These are phyloP conservation scores for Orychophragmus violaceus DNA, from an alignment of 345 rosid genomes.

Conservation along the genomic window DNA sequence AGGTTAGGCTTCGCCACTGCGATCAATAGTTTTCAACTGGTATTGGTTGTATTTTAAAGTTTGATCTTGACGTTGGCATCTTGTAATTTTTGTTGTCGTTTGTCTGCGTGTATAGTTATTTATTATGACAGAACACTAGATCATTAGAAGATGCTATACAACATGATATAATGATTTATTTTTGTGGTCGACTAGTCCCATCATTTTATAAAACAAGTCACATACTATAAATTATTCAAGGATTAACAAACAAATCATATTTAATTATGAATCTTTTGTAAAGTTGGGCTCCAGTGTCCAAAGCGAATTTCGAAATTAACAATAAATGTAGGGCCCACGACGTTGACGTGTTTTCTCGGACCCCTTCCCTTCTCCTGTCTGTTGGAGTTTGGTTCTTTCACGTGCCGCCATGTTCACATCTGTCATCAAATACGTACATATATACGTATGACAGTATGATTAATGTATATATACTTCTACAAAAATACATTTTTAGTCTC, in stretches of 20 bases:
- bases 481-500: too few species aligned
- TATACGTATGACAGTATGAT: constrained; percentile 1
- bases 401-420: constrained; percentile 34
- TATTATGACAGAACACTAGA: constrained; percentile 2
- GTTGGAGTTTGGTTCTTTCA: constrained; percentile 30
- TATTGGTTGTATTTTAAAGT: background rate
- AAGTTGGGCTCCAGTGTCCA: background rate
- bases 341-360: constrained; percentile 23
- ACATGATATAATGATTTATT: background rate
- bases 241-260: constrained; percentile 14
- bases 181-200: background rate
- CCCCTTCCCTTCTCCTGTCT: constrained; percentile 10
- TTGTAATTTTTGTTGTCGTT: background rate
- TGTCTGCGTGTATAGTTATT: background rate
- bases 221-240: background rate
- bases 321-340: constrained; percentile 6
- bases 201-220: constrained; percentile 10
- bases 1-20: constrained; percentile 10
- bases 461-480: background rate
- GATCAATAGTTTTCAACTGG: background rate
- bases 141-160: background rate
- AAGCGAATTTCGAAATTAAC: background rate
- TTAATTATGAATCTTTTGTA: background rate
- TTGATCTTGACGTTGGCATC: background rate
- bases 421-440: constrained; percentile 3